These are phyloP conservation scores for Pichia ethanolica DNA, from an alignment of 805 yeast species.

Conservation along the genomic window DNA sequence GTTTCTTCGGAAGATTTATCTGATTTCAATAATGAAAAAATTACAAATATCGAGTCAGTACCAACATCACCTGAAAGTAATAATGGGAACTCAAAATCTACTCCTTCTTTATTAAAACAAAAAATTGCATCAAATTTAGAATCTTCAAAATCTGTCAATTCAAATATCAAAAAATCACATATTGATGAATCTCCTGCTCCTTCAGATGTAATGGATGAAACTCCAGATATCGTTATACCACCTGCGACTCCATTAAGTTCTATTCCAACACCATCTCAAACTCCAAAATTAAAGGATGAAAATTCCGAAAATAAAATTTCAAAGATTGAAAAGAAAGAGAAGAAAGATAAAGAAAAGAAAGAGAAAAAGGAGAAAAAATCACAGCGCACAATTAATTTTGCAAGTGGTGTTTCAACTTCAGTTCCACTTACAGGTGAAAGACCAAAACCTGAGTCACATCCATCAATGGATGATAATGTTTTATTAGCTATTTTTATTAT, in stretches of 20 bases:
- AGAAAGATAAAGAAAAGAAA: conserved; percentile 20
- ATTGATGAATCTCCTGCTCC: neutral
- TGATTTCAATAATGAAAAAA: conserved; percentile 12
- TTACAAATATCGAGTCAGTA: conserved; percentile 10
- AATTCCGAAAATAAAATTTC: conserved; percentile 6
- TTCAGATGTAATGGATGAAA: neutral
- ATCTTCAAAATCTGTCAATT: conserved; percentile 19
- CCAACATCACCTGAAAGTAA: conserved; percentile 27
- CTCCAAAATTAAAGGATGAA: conserved; percentile 4
- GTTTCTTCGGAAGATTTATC: conserved; percentile 14
- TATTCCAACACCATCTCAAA: conserved; percentile 4
- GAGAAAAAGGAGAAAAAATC: conserved; percentile 25
- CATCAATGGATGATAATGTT: conserved; percentile 64
- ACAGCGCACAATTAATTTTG: conserved; percentile 41
- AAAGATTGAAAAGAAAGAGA: conserved; percentile 14
- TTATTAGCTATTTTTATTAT: conserved; percentile 68
- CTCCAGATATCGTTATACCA: neutral
- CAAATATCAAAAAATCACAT: neutral
- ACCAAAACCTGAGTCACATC: conserved; percentile 62
- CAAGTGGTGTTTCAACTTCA: conserved; percentile 68
- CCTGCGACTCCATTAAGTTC: conserved; percentile 8
- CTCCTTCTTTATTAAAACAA: conserved; percentile 31
- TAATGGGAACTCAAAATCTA: conserved; percentile 28
- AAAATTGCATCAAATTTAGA: conserved; percentile 4
- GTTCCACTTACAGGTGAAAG: conserved; percentile 75